phyloP scores from a whole-genome alignment of 768 basidiomycete species.

The Tricholoma sp. region DNA sequence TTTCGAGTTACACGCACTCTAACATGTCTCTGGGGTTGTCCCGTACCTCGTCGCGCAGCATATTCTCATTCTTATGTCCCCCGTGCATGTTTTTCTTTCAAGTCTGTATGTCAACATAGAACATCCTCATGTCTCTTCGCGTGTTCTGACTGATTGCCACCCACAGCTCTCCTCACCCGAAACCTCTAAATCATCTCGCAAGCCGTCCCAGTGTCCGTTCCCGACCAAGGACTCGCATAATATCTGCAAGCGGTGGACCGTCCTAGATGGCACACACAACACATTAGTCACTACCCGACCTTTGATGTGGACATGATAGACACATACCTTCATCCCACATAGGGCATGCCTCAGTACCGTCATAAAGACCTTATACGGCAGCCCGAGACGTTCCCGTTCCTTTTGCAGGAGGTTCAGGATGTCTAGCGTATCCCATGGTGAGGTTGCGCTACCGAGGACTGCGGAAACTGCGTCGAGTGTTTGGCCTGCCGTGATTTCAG shows the following conservation, averaged over 20 bases:
- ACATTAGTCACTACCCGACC: neutral
- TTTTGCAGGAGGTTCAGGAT: conserved; percentile 37
- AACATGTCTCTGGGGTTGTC: too few species aligned
- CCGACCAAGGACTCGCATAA: conserved; percentile 38
- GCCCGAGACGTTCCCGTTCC: conserved; percentile 32
- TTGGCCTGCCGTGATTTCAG: conserved; percentile 18
- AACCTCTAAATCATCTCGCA: conserved; percentile 5
- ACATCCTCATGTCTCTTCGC: too few species aligned
- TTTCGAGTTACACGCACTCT: too few species aligned
- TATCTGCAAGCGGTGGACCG: conserved; percentile 43
- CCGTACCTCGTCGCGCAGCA: too few species aligned
- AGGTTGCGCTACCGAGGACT: conserved; percentile 26
- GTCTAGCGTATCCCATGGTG: conserved; percentile 33
- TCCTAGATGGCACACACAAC: conserved; percentile 27
- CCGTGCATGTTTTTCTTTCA: too few species aligned
- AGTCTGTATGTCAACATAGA: too few species aligned
- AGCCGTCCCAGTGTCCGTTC: conserved; percentile 37
- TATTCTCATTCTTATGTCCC: too few species aligned
- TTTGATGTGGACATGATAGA: neutral
- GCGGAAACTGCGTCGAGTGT: conserved; percentile 27
- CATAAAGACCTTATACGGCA: conserved; percentile 57
- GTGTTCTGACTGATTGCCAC: too few species aligned
- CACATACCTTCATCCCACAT: conserved; percentile 76
- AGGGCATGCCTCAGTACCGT: conserved; percentile 70
- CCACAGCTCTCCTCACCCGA: neutral